Evolutionary conservation across 1,284 basidiomycete genomes (phyloP), one percentile per base, ranked within the genome.

Genomic region (Moesziomyces antarcticus): DNA sequence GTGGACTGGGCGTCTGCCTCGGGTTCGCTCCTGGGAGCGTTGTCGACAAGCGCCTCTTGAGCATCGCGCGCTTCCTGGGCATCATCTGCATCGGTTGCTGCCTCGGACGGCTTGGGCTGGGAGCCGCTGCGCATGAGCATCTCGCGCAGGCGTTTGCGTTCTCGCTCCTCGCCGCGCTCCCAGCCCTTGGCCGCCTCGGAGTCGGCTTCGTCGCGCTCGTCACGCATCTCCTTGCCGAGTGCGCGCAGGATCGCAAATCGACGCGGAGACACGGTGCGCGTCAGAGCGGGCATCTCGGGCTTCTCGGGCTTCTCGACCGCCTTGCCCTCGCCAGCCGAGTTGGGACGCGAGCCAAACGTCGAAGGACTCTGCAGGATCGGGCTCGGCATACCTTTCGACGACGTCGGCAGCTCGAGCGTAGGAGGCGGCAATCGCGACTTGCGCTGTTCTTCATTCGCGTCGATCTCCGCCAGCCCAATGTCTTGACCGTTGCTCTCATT

Each of bases 341-440:
- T 6, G 11, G 37, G 37, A 16, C 33, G 21, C 1, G 57, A 50
- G 2, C 46, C 58, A n/a, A 60, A 54, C 9, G 22, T 55, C 11
- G 52, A 55, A 0, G 59, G 47, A 5, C 47, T 44, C 48, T 62
- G 66, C 25, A 62, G 22, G 10, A 62, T 55, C 18, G 55, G 47
- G 25, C 37, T 58, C 0, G 56, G 66, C 22, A 40, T 47, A 6
- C 22, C 52, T 16, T 41, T 44, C 3, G 21, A 25, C 8, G 22
- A 54, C 5, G 63, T 65, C 2, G 73, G 73, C 18, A 75, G 53
- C 22, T 75, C 61, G 10, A 75, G 35, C 13, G 51, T 47, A 1
- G 73, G 60, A 1, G 73, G 73, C 5, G 65, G 69, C 14, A 68
- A 37, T 8, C 65, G 52, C 14, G 59, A 56, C 30, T 52, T 65